phyloP scores from a whole-genome alignment of 129 eudicot species.

The Artemisia tridentata region DNA sequence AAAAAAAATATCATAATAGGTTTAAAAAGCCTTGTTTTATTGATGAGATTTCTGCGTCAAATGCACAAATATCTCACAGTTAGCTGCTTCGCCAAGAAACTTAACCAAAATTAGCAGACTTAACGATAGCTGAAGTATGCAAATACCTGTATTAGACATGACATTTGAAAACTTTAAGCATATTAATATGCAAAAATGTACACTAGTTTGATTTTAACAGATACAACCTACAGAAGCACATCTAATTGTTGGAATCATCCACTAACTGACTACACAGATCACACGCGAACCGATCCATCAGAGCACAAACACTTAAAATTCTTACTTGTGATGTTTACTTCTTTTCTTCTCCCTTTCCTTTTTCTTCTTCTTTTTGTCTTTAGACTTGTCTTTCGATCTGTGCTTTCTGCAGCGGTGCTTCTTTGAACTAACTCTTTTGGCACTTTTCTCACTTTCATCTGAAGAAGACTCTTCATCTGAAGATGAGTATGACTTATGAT shows the following conservation, averaged over 20 bases:
- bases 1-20: too few relatives aligned
- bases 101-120: background rate
- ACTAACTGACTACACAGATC: background rate
- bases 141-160: background rate
- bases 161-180: background rate
- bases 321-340: conserved; percentile 41
- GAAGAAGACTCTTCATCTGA: conserved; percentile 53
- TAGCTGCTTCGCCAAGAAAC: too few relatives aligned
- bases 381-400: conserved; percentile 45
- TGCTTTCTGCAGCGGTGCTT: conserved; percentile 50
- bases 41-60: too few relatives aligned
- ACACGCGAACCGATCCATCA: background rate
- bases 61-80: too few relatives aligned
- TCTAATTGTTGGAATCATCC: background rate
- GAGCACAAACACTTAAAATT: background rate
- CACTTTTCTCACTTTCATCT: conserved; percentile 27
- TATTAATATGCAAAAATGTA: conserved; percentile 9
- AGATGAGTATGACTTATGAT: conserved; percentile 33
- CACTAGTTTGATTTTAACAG: background rate
- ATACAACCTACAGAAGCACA: background rate
- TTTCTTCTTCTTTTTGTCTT: conserved; percentile 44
- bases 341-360: conserved; percentile 67
- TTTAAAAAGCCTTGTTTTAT: too few relatives aligned
- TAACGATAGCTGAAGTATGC: background rate
- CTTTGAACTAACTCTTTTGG: conserved; percentile 41